phyloP scores from a whole-genome alignment of 78 protist genomes.

The Speleostelium caveatum region DNA sequence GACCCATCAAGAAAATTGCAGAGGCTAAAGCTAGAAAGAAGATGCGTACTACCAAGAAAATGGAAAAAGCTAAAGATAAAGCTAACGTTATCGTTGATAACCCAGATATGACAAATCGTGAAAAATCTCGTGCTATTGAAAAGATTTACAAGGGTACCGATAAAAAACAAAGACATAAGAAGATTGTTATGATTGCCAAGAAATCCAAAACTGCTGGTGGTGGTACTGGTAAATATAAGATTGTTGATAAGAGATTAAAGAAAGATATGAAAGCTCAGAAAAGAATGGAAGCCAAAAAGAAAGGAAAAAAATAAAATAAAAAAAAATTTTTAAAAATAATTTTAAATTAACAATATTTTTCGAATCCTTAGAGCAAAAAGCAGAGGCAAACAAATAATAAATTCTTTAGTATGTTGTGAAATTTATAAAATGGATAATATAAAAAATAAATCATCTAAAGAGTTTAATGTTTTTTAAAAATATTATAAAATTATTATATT shows the following conservation, averaged over 20 bases:
- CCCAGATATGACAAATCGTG: conserved; percentile 76
- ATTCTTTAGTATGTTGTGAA: no score
- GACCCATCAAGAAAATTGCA: conserved; percentile 95
- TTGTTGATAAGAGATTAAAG: conserved; percentile 80
- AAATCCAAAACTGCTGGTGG: conserved; percentile 66
- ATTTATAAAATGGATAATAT: no score
- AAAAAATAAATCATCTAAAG: no score
- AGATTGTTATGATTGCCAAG: conserved; percentile 30
- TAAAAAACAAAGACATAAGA: conserved; percentile 17
- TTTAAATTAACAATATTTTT: no score
- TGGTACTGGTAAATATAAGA: conserved; percentile 53
- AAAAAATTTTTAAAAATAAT: no score
- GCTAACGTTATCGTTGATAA: conserved; percentile 40
- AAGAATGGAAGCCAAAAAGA: no score
- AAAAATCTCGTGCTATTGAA: conserved; percentile 68
- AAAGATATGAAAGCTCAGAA: conserved; percentile 60
- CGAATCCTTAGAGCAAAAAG: no score
- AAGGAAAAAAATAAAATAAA: background rate
- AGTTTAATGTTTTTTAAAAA: no score
- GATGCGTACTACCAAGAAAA: conserved; percentile 24
- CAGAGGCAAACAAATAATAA: no score
- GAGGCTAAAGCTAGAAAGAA: conserved; percentile 96
- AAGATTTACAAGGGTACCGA: conserved; percentile 37
- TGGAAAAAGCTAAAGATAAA: conserved; percentile 75
- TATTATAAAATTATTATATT: no score